phyloP scores from a whole-genome alignment of 371 early-diverging fungal genomes.

The Caulochytrium protostelioides region DNA sequence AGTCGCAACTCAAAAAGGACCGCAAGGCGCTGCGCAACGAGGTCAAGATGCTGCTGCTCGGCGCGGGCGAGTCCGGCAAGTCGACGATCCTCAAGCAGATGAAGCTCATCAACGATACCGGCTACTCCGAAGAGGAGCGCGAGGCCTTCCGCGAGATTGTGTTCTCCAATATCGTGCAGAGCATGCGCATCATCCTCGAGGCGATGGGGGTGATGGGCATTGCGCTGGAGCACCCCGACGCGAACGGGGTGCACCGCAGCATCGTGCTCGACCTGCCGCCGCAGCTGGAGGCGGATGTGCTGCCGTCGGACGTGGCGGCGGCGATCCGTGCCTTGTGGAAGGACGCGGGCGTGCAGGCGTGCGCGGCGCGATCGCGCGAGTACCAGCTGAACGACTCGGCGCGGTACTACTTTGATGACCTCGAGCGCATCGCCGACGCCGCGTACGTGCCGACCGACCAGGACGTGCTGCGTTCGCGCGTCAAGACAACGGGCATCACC shows the following conservation, averaged over 20 bases:
- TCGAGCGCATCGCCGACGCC: constrained; percentile 16
- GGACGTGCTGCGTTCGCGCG: constrained; percentile 24
- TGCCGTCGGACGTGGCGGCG: constrained; percentile 1
- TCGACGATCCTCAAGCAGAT: constrained; percentile 72
- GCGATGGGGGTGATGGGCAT: constrained; percentile 4
- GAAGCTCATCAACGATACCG: too few species aligned
- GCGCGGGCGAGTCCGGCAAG: constrained; percentile 77
- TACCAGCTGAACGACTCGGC: constrained; percentile 9
- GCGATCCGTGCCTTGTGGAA: constrained; percentile 3
- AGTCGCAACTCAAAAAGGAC: constrained; percentile 48
- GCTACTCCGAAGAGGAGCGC: constrained; percentile 5
- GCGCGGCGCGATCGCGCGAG: constrained; percentile 2
- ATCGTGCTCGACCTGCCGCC: too few species aligned
- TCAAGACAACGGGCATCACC: constrained; percentile 23
- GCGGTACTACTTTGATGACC: constrained; percentile 15
- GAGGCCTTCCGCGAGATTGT: constrained; percentile 3
- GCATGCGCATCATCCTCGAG: constrained; percentile 5
- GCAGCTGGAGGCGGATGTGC: not conserved
- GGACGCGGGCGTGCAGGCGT: constrained; percentile 5
- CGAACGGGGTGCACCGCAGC: too few species aligned
- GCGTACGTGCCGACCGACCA: constrained; percentile 24
- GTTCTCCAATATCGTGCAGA: constrained; percentile 4
- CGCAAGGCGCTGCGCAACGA: constrained; percentile 5
- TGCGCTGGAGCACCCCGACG: not conserved
- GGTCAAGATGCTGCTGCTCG: constrained; percentile 27